These are phyloP conservation scores for Podospora didyma DNA, from an alignment of 495 filamentous ascomycete species.

Conservation along the genomic window DNA sequence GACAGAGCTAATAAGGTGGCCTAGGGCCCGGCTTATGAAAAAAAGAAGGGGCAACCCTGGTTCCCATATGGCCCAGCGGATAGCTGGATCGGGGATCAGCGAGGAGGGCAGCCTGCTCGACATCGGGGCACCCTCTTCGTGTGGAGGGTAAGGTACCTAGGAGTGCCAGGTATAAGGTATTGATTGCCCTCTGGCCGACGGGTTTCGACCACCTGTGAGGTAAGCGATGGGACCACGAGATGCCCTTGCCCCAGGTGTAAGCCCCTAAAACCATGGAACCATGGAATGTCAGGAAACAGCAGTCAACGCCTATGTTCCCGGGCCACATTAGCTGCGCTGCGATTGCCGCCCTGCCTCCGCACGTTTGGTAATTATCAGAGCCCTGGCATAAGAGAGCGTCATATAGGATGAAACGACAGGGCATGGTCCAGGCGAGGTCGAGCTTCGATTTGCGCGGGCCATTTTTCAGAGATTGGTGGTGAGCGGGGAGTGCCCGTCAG, in stretches of 20 bases:
- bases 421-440: neutral
- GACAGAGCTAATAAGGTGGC: conserved; percentile 18
- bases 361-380: neutral
- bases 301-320: too few relatives aligned
- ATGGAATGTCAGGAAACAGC: too few relatives aligned
- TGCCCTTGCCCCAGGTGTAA: too few relatives aligned
- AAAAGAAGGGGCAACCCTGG: conserved; percentile 21
- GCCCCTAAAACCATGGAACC: too few relatives aligned
- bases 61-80: neutral
- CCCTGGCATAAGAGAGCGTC: neutral
- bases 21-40: conserved; percentile 12
- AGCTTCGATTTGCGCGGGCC: neutral
- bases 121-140: too few relatives aligned
- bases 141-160: too few relatives aligned
- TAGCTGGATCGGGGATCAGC: neutral
- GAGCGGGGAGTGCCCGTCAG: neutral
- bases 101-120: neutral
- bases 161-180: too few relatives aligned
- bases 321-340: too few relatives aligned
- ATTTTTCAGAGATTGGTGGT: neutral
- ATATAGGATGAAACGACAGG: neutral
- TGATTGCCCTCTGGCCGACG: too few relatives aligned
- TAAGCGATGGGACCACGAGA: too few relatives aligned
- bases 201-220: too few relatives aligned
- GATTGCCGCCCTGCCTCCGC: neutral